Percentiles rank a stretch among this genome's conserved stretches.
Evolutionary conservation across 1,284 basidiomycete species (phyloP).

Genomic region (Lentinula novae-zelandiae): DNA sequence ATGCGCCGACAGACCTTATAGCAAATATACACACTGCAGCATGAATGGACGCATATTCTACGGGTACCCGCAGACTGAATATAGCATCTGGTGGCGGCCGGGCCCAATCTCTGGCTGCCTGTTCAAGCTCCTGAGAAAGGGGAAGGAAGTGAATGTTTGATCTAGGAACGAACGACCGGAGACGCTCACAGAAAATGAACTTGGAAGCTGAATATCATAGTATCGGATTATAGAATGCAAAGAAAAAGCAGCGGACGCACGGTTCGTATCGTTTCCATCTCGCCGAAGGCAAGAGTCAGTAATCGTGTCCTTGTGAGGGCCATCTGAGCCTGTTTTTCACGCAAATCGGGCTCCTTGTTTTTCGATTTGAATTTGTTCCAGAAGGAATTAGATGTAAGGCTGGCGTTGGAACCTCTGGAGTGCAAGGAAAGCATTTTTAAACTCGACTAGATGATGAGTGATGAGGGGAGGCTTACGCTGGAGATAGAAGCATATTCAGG

Average conservation of each 20-base stretch:
- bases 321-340: constrained; percentile 50
- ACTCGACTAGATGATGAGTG: constrained; percentile 20
- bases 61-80: constrained; percentile 71
- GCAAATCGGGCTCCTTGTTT: constrained; percentile 55
- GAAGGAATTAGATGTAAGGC: constrained; percentile 54
- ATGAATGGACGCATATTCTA: constrained; percentile 78
- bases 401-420: constrained; percentile 61
- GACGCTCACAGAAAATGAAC: constrained; percentile 49
- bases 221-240: constrained; percentile 12
- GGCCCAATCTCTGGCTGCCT: constrained; percentile 75
- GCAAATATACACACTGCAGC: constrained; percentile 54
- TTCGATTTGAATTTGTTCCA: constrained; percentile 73
- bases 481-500: constrained; percentile 30
- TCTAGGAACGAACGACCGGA: background rate
- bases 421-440: constrained; percentile 26
- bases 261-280: constrained; percentile 79
- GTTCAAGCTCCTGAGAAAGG: constrained; percentile 64
- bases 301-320: constrained; percentile 66
- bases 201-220: constrained; percentile 48
- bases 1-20: constrained; percentile 4
- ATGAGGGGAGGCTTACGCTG: constrained; percentile 53
- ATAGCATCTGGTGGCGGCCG: constrained; percentile 74
- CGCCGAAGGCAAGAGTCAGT: constrained; percentile 74
- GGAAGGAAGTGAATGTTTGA: background rate
- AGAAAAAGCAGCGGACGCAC: constrained; percentile 31